These are phyloP conservation scores for Acrocalymma vagum DNA, from an alignment of 2,329 filamentous ascomycete genomes.

Conservation along the genomic window DNA sequence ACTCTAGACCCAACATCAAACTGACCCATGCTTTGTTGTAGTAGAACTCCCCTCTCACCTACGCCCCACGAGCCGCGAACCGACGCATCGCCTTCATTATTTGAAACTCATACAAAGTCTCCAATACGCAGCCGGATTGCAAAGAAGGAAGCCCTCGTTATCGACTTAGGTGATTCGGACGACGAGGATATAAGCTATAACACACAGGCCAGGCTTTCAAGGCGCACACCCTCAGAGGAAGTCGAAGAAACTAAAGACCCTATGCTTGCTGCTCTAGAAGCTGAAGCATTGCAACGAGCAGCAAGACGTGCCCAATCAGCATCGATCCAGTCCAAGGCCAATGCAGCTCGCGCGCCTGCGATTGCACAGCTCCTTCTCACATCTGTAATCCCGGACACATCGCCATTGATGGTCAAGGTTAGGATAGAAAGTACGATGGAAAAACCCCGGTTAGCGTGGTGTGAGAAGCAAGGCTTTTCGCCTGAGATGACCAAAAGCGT, in stretches of 20 bases:
- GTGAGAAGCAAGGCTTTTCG: conserved; percentile 65
- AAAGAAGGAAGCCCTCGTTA: conserved; percentile 23
- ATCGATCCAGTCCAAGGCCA: conserved; percentile 9
- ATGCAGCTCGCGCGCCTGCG: conserved; percentile 18
- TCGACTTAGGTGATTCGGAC: conserved; percentile 36
- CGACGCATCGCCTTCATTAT: conserved; percentile 25
- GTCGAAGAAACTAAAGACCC: conserved; percentile 43
- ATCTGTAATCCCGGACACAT: conserved; percentile 70
- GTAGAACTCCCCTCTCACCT: conserved; percentile 33
- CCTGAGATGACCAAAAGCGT: conserved; percentile 62
- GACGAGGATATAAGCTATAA: conserved; percentile 20
- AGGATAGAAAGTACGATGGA: conserved; percentile 73
- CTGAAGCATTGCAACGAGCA: conserved; percentile 32
- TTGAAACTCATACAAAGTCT: too few species aligned
- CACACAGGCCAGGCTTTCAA: conserved; percentile 16
- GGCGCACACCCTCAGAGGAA: conserved; percentile 23
- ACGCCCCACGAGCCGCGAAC: conserved; percentile 16
- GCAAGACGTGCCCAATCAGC: conserved; percentile 23
- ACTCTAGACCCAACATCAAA: too few species aligned
- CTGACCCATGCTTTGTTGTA: conserved; percentile 4
- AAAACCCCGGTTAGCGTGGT: conserved; percentile 75
- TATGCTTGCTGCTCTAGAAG: conserved; percentile 34
- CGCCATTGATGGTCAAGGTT: conserved; percentile 69
- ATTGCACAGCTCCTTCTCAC: conserved; percentile 72
- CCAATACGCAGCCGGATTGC: too few species aligned